Percentiles rank a stretch among this genome's conserved stretches.
Conservation (phyloP, 139 green algal species). For the Zygnema circumcarinatum region DNA sequence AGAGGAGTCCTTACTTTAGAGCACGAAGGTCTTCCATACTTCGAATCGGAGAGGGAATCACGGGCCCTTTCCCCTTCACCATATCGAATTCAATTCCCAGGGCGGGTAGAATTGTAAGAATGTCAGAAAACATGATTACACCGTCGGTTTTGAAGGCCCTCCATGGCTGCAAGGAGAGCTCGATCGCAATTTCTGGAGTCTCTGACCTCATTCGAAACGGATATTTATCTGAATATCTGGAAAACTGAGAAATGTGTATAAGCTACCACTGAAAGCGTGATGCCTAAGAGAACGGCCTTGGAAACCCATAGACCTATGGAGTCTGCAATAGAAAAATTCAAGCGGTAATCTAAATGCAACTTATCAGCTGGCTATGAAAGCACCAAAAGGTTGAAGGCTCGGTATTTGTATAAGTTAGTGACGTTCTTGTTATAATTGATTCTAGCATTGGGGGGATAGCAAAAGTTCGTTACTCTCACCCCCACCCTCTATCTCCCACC, state of each 20-base stretch:
- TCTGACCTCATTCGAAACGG: constrained; percentile 92
- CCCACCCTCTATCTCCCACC: too few species aligned
- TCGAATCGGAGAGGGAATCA: constrained; percentile 76
- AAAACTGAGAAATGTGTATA: not conserved
- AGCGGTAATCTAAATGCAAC: too few species aligned
- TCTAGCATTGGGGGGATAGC: too few species aligned
- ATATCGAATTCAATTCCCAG: constrained; percentile 98
- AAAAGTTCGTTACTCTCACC: too few species aligned
- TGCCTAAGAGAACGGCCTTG: too few species aligned
- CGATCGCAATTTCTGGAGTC: constrained; percentile 92
- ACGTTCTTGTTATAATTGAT: too few species aligned
- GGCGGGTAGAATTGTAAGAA: constrained; percentile 94
- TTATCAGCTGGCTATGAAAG: too few species aligned
- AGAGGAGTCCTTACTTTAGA: constrained; percentile 34
- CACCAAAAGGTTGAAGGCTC: too few species aligned
- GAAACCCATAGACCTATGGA: too few species aligned
- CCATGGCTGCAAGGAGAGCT: constrained; percentile 96
- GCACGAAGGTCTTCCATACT: not conserved
- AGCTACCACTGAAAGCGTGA: constrained; percentile 12
- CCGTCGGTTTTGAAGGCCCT: constrained; percentile 90
- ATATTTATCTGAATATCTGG: constrained; percentile 86
- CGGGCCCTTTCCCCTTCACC: constrained; percentile 91
- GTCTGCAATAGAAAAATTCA: too few species aligned
- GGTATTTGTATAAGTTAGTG: too few species aligned
- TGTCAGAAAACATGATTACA: constrained; percentile 99